Conservation (phyloP, 2,329 filamentous ascomycete genomes). For the Ophiosphaerella herpotricha region DNA sequence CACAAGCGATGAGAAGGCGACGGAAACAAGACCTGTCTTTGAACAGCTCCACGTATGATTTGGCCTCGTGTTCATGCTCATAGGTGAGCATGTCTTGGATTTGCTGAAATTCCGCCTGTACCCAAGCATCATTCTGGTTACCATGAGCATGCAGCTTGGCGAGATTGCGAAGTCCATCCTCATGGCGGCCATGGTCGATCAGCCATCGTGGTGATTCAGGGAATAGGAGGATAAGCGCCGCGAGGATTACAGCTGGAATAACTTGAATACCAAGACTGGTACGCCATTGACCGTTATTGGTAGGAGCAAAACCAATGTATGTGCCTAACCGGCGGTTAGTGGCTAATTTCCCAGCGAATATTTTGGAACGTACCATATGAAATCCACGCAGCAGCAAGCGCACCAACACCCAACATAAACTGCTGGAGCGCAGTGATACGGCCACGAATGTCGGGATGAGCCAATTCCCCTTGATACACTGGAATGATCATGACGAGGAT, state of each 20-base stretch:
- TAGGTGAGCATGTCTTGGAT: constrained; percentile 69
- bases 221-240: constrained; percentile 70
- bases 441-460: constrained; percentile 77
- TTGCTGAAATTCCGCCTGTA: constrained; percentile 71
- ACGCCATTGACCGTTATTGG: constrained; percentile 62
- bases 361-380: constrained; percentile 61
- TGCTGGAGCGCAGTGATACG: constrained; percentile 76
- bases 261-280: constrained; percentile 72
- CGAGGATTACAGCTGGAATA: constrained; percentile 67
- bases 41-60: constrained; percentile 73
- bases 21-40: constrained; percentile 69
- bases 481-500: constrained; percentile 68
- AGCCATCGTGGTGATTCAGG: constrained; percentile 73
- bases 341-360: background rate
- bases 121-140: constrained; percentile 68
- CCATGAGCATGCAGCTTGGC: constrained; percentile 73
- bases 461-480: constrained; percentile 78
- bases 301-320: constrained; percentile 55
- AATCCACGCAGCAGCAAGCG: constrained; percentile 74
- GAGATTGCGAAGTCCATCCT: constrained; percentile 68
- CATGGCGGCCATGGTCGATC: constrained; percentile 69
- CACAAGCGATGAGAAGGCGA: constrained; percentile 70
- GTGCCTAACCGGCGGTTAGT: constrained; percentile 37
- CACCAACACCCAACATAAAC: constrained; percentile 80
- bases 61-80: constrained; percentile 71